phyloP scores from a whole-genome alignment of 2,329 filamentous ascomycete genomes.

The Pseudogymnoascus sp. region DNA sequence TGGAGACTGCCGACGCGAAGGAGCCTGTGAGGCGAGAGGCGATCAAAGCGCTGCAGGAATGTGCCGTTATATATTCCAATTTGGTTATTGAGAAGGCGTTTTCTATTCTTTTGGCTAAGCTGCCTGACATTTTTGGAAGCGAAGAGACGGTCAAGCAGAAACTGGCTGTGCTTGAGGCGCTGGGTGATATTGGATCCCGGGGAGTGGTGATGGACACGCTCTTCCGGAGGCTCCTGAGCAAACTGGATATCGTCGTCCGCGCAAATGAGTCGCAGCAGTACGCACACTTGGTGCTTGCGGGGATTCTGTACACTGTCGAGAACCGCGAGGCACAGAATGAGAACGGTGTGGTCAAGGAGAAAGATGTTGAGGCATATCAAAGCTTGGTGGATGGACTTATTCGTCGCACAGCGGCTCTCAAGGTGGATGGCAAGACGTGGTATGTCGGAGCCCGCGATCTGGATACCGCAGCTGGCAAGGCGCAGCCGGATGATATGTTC shows the following conservation, averaged over 20 bases:
- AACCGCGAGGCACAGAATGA: background rate
- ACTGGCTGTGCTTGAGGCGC: constrained; percentile 5
- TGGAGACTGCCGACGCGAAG: background rate
- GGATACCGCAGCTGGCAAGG: background rate
- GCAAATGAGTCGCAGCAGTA: background rate
- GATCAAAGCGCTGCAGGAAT: constrained; percentile 18
- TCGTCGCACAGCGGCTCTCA: background rate
- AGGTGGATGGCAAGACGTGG: background rate
- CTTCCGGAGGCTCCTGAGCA: background rate
- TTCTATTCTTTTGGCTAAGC: constrained; percentile 17
- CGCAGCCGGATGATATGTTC: constrained; percentile 9
- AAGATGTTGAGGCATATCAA: background rate
- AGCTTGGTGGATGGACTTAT: background rate
- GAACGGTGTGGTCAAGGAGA: background rate
- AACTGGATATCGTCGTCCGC: background rate
- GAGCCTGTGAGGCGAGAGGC: constrained; percentile 16
- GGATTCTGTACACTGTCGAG: background rate
- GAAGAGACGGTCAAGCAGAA: constrained; percentile 6
- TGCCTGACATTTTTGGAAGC: constrained; percentile 17
- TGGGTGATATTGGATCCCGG: background rate
- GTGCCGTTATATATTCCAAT: constrained; percentile 18
- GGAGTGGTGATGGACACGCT: background rate
- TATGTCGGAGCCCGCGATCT: background rate
- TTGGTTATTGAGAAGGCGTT: constrained; percentile 20
- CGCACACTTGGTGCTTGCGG: background rate